A percentile compares a stretch with the other conserved stretches of the same genome.
phyloP scores from a whole-genome alignment of 768 basidiomycete species.

The Pleurotus sapidus region DNA sequence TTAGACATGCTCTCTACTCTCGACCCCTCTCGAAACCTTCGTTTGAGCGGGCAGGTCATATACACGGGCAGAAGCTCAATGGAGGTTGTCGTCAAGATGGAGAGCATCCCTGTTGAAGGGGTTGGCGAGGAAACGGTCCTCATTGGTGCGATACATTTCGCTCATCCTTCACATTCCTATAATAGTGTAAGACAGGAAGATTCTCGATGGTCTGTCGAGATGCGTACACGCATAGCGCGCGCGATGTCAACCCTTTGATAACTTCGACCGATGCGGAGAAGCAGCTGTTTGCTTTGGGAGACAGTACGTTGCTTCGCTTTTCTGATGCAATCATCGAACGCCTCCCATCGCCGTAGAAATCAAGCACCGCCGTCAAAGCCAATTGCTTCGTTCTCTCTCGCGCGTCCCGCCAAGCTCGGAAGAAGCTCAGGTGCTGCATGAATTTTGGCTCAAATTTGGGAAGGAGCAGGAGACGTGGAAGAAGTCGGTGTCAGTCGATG shows the following conservation, averaged over 20 bases:
- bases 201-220: slow-evolving; percentile 90
- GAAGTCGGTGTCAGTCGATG: slow-evolving; percentile 14
- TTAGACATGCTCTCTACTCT: slow-evolving; percentile 66
- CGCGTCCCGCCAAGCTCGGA: slow-evolving; percentile 70
- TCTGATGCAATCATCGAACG: background rate
- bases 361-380: slow-evolving; percentile 53
- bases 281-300: slow-evolving; percentile 60
- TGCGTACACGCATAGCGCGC: slow-evolving; percentile 59
- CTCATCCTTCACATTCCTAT: background rate
- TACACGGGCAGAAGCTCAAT: slow-evolving; percentile 75
- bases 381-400: slow-evolving; percentile 56
- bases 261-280: slow-evolving; percentile 62
- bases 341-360: slow-evolving; percentile 39
- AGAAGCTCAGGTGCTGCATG: slow-evolving; percentile 69
- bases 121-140: slow-evolving; percentile 54
- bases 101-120: slow-evolving; percentile 40
- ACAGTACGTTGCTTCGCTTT: slow-evolving; percentile 43
- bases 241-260: slow-evolving; percentile 60
- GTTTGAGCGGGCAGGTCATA: slow-evolving; percentile 78
- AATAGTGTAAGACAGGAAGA: slow-evolving; percentile 48
- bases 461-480: slow-evolving; percentile 30
- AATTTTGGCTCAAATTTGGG: slow-evolving; percentile 62
- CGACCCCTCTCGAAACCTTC: slow-evolving; percentile 60
- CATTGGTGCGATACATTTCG: slow-evolving; percentile 42
- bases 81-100: slow-evolving; percentile 88